Base-by-base conservation (phyloP, 352 stramenopile species). In the Pythium monospermum region DNA sequence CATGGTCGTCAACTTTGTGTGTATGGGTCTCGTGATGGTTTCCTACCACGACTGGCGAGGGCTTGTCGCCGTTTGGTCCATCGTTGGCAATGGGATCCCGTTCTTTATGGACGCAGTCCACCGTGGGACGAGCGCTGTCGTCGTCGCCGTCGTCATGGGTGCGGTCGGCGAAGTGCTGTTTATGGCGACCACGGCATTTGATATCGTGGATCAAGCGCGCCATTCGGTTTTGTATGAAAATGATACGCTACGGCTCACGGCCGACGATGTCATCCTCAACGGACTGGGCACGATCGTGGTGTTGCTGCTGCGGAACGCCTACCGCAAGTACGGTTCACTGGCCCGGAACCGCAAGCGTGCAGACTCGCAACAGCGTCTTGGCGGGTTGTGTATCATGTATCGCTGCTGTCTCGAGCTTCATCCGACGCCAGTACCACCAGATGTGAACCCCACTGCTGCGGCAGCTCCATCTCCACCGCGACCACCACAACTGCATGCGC, bases 21-120 rank as follows among this genome's bases (percentile, higher is more conserved):
- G 26, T 10, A 49, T 37, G 26, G 15, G 16, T 2, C 42, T 49
- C 3, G 26, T 49, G 6, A 38, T 18, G 16, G 1, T 37, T 18
- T 27, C 28, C 8, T 18, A 38, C 21, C 28, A n/a, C 13, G 42
- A 49, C 27, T 13, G 13, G 3, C 44, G 30, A 1, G 30, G 19
- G 7, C n/a, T 51, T 6, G 28, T 51, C 1, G 11, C 8, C 5
- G 10, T 41, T 4, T 31, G 18, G 5, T 51, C 30, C 8, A 15
- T 21, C 1, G 31, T 51, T 21, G 44, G 5, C 4, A 4, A 41
- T 15, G 18, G 37, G 31, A 22, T 51, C 21, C 31, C 28, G 5
- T 39, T 51, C 28, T 40, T 51, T 30, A 28, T 51, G 8, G 44
- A 51, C 16, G 31, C 44, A 2, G 31, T 51, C 18, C 19, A 51